These are phyloP conservation scores for Furcasterigmium sp. DNA, from an alignment of 2,329 filamentous ascomycete species.

Conservation along the genomic window DNA sequence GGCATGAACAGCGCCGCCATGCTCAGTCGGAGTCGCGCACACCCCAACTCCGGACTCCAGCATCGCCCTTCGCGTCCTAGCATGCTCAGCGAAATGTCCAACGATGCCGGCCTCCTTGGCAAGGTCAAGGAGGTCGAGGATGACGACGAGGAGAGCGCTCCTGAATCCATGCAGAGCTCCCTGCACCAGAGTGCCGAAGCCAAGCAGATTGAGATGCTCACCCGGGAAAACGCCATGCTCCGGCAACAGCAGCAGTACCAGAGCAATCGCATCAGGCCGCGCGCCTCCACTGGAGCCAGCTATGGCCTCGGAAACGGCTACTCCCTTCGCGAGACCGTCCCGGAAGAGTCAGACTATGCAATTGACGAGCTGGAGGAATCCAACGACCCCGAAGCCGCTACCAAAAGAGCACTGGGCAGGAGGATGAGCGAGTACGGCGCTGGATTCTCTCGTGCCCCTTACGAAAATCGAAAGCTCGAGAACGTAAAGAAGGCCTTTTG, in stretches of 20 bases:
- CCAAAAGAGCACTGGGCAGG: conserved; percentile 39
- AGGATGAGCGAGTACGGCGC: conserved; percentile 54
- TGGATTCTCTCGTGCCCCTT: conserved; percentile 40
- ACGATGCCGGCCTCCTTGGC: conserved; percentile 54
- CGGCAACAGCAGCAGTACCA: conserved; percentile 42
- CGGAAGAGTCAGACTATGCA: conserved; percentile 66
- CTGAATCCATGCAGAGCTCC: conserved; percentile 47
- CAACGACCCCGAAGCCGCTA: conserved; percentile 44
- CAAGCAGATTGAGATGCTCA: conserved; percentile 58
- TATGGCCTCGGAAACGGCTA: conserved; percentile 54
- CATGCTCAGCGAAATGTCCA: conserved; percentile 69
- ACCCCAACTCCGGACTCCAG: conserved; percentile 63
- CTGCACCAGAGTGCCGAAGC: conserved; percentile 51
- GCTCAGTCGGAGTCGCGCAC: conserved; percentile 40
- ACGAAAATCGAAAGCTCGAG: conserved; percentile 58
- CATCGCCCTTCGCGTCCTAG: conserved; percentile 77
- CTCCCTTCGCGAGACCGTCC: conserved; percentile 52
- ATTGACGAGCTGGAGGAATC: conserved; percentile 66
- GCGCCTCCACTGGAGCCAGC: conserved; percentile 50
- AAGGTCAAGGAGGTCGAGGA: conserved; percentile 69
- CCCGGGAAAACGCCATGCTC: conserved; percentile 58
- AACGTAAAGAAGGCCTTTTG: conserved; percentile 64
- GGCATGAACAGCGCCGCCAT: conserved; percentile 41
- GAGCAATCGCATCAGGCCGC: conserved; percentile 24
- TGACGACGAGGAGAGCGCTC: conserved; percentile 52